Conservation (phyloP, 306 rosid genomes). For the Ammopiptanthus mongolicus region DNA sequence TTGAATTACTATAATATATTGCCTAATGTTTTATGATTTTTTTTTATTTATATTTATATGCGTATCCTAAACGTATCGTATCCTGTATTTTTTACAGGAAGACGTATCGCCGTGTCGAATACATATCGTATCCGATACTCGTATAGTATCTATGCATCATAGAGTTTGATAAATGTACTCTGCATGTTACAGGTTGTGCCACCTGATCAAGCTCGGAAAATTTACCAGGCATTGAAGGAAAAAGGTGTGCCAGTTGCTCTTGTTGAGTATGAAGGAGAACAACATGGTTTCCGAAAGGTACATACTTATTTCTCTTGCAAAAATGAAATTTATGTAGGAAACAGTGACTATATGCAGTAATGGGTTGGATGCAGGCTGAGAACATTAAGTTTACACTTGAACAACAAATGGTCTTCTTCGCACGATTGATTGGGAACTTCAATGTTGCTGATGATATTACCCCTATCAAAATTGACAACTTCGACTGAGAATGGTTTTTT, state of each 20-base stretch:
- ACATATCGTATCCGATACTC: too few species aligned
- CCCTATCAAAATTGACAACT: slow-evolving; percentile 80
- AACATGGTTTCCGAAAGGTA: slow-evolving; percentile 96
- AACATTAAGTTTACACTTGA: slow-evolving; percentile 89
- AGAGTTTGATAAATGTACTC: neutral
- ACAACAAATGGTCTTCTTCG: slow-evolving; percentile 98
- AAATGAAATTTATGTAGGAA: neutral
- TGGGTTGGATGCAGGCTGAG: slow-evolving; percentile 63
- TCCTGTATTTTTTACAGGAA: too few species aligned
- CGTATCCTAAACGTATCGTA: too few species aligned
- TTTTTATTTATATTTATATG: too few species aligned
- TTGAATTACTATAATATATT: too few species aligned
- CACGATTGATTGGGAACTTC: slow-evolving; percentile 73
- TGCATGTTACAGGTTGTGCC: slow-evolving; percentile 60
- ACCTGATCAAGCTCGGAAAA: slow-evolving; percentile 81
- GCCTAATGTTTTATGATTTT: too few species aligned
- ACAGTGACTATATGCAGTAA: slow-evolving; percentile 7
- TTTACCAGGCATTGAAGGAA: slow-evolving; percentile 70
- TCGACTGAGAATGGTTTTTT: slow-evolving; percentile 28
- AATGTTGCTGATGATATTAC: slow-evolving; percentile 73
- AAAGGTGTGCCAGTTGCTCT: slow-evolving; percentile 91
- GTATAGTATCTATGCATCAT: too few species aligned
- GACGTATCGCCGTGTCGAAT: too few species aligned
- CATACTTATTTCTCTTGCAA: neutral
- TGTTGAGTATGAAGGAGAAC: slow-evolving; percentile 93